phyloP scores from a whole-genome alignment of 345 rosid genomes.

The Rhodamnia argentea region DNA sequence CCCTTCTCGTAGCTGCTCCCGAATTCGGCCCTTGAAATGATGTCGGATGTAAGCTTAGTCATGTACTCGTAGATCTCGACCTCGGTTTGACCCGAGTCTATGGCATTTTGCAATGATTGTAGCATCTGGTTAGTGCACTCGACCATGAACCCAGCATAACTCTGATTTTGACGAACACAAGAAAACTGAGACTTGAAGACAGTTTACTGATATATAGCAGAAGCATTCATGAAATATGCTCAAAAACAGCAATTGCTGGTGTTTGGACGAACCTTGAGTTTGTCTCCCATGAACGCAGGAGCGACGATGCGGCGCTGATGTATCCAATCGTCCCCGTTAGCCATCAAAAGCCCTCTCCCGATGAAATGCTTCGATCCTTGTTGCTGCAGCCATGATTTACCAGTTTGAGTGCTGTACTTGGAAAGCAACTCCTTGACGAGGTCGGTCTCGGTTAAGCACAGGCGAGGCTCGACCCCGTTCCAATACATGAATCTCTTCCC shows the following conservation, averaged over 20 bases:
- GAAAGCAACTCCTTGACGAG: conserved; percentile 61
- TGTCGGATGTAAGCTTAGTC: conserved; percentile 64
- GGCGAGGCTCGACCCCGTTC: conserved; percentile 84
- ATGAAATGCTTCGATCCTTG: conserved; percentile 82
- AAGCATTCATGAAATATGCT: neutral
- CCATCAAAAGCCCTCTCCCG: conserved; percentile 56
- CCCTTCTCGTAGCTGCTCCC: conserved; percentile 72
- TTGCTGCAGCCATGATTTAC: conserved; percentile 87
- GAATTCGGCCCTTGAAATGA: conserved; percentile 80
- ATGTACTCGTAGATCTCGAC: conserved; percentile 72
- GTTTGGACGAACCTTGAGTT: conserved; percentile 33
- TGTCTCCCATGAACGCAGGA: conserved; percentile 54
- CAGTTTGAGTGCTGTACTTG: conserved; percentile 56
- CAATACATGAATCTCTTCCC: conserved; percentile 84
- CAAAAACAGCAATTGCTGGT: neutral
- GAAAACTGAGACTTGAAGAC: too few relatives aligned
- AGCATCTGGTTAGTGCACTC: conserved; percentile 63
- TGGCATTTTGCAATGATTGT: conserved; percentile 29
- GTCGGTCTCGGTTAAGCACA: conserved; percentile 66
- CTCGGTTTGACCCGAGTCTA: conserved; percentile 38
- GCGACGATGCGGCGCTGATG: conserved; percentile 45
- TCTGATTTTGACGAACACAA: conserved; percentile 16
- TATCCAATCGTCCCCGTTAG: conserved; percentile 13
- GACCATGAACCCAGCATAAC: conserved; percentile 61
- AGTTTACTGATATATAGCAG: neutral